Conservation (phyloP, 1,284 basidiomycete species). For the Cutaneotrichosporon cutaneum region DNA sequence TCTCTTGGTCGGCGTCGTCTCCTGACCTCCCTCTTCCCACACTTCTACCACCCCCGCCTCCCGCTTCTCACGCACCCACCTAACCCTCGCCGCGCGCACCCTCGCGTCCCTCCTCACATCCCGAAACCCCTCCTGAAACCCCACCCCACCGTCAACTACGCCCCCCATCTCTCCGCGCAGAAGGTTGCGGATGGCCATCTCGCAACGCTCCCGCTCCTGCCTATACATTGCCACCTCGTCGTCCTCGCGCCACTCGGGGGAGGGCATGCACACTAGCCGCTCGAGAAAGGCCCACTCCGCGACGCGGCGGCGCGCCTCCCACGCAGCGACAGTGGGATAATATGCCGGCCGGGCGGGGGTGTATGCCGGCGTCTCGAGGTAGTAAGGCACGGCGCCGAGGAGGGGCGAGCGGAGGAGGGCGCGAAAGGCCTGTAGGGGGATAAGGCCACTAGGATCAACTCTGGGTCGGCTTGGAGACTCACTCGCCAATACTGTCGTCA, state of each 20-base stretch:
- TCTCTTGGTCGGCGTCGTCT: neutral
- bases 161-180: constrained; percentile 1
- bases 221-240: neutral
- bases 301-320: constrained; percentile 1
- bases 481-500: constrained; percentile 17
- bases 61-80: neutral
- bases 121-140: neutral
- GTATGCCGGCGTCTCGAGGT: constrained; percentile 21
- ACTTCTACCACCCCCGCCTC: neutral
- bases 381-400: constrained; percentile 19
- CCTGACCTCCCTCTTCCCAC: neutral
- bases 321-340: neutral
- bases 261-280: constrained; percentile 9
- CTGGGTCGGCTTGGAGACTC: neutral
- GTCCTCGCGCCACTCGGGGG: constrained; percentile 2
- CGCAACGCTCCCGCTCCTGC: neutral
- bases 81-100: neutral
- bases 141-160: neutral
- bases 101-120: neutral
- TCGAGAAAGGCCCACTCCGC: constrained; percentile 19
- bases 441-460: constrained; percentile 13
- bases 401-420: constrained; percentile 10
- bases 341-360: neutral
- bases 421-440: constrained; percentile 15
- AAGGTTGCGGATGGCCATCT: constrained; percentile 7